Evolutionary conservation across 805 yeast genomes (phyloP).

Genomic region (Teunomyces pallodes): DNA sequence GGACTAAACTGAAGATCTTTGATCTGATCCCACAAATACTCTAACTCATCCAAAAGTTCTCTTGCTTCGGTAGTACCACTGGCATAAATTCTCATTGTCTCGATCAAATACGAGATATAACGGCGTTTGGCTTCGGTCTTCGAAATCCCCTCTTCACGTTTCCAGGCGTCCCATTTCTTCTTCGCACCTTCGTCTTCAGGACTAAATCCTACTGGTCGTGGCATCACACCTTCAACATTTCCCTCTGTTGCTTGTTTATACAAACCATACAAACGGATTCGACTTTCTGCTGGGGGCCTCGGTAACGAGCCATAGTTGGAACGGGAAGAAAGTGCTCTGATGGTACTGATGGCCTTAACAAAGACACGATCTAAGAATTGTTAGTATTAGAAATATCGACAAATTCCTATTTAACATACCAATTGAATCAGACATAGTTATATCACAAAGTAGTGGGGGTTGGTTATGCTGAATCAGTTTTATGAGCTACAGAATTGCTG

Average conservation of each 20-base stretch:
- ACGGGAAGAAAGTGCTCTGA: conserved; percentile 65
- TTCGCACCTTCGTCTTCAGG: conserved; percentile 66
- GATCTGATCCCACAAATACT: conserved; percentile 72
- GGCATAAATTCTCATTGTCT: conserved; percentile 70
- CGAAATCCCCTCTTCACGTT: conserved; percentile 63
- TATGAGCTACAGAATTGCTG: not conserved
- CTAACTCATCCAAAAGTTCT: conserved; percentile 65
- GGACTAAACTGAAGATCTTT: conserved; percentile 41
- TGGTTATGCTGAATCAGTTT: not conserved
- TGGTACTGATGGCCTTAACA: conserved; percentile 77
- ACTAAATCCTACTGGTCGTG: conserved; percentile 58
- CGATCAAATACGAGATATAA: conserved; percentile 66
- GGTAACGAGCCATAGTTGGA: conserved; percentile 63
- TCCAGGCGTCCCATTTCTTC: conserved; percentile 87
- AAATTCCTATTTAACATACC: conserved; percentile 26
- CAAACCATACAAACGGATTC: conserved; percentile 72
- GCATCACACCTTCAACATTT: conserved; percentile 66
- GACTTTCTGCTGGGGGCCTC: conserved; percentile 69
- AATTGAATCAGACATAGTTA: conserved; percentile 48
- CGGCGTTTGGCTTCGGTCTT: conserved; percentile 70
- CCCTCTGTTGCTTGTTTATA: conserved; percentile 92
- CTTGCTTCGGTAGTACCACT: conserved; percentile 64
- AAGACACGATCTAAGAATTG: conserved; percentile 64
- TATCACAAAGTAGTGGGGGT: not conserved
- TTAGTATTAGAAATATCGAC: conserved; percentile 12